A percentile compares a stretch with the other conserved stretches of the same genome.
Evolutionary conservation across 495 filamentous ascomycete species (phyloP).

Genomic region (Trichoderma parareesei): DNA sequence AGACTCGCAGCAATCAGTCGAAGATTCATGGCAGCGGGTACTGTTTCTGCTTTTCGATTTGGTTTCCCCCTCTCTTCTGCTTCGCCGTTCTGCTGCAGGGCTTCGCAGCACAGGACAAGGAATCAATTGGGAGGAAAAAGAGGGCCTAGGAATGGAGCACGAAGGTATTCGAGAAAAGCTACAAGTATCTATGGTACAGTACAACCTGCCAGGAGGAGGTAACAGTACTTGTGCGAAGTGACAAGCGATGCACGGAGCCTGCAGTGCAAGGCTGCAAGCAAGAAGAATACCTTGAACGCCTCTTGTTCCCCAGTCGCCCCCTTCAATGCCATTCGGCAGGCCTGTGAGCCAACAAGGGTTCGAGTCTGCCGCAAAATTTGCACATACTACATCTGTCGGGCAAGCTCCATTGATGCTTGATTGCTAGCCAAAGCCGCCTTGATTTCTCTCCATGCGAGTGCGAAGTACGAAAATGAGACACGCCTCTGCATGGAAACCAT

Average conservation of each 20-base stretch:
- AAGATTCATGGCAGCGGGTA: not conserved
- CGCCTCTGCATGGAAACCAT: not conserved
- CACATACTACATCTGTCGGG: conserved; percentile 4
- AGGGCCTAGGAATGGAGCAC: not conserved
- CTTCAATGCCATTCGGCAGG: conserved; percentile 3
- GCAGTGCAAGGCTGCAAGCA: conserved; percentile 10
- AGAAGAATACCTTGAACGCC: conserved; percentile 7
- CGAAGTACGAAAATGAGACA: not conserved
- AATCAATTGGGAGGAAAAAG: not conserved
- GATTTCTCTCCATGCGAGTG: not conserved
- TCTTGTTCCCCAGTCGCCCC: not conserved
- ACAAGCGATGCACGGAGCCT: not conserved
- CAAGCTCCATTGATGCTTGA: not conserved
- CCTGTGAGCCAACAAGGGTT: conserved; percentile 4
- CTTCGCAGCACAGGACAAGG: not conserved
- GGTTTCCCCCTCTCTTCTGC: not conserved
- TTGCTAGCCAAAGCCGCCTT: not conserved
- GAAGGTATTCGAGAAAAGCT: not conserved
- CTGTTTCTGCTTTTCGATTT: not conserved
- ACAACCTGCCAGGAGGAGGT: not conserved
- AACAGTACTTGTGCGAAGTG: too few relatives aligned
- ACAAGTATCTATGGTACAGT: too few relatives aligned
- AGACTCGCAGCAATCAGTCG: not conserved
- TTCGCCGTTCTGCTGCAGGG: not conserved
- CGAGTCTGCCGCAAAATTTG: not conserved